These are phyloP conservation scores for Suhomyces atakaporum DNA, from an alignment of 1,139 yeast species.

Conservation along the genomic window DNA sequence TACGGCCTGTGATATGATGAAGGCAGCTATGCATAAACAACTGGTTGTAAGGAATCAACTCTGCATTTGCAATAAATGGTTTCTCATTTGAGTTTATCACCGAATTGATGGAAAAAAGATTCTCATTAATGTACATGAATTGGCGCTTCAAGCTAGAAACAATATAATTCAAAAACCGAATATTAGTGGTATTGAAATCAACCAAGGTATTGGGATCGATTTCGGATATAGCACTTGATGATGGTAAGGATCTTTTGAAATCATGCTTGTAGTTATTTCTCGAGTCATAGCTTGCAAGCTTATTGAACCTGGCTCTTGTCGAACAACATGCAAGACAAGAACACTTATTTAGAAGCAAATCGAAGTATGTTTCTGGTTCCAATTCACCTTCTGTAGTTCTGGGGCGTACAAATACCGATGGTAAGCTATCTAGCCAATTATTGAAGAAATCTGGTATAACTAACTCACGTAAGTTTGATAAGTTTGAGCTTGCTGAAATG, in stretches of 20 bases:
- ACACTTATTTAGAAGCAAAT: constrained; percentile 25
- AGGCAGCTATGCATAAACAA: constrained; percentile 13
- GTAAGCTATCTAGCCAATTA: constrained; percentile 24
- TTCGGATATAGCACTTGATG: constrained; percentile 3
- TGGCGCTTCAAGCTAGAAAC: constrained; percentile 25
- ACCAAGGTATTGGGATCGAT: constrained; percentile 8
- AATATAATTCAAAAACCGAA: constrained; percentile 23
- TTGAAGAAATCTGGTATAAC: constrained; percentile 30
- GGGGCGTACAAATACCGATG: constrained; percentile 12
- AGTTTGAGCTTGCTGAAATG: constrained; percentile 11
- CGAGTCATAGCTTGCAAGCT: constrained; percentile 21
- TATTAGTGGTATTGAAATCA: constrained; percentile 16
- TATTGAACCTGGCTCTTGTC: constrained; percentile 19
- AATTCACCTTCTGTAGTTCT: not conserved
- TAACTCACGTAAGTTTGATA: constrained; percentile 18
- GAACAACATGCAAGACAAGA: constrained; percentile 20
- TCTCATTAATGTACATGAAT: constrained; percentile 21
- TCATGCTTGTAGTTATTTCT: constrained; percentile 22
- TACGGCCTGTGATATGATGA: constrained; percentile 3
- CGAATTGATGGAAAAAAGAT: constrained; percentile 25
- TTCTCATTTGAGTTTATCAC: constrained; percentile 22
- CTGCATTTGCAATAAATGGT: constrained; percentile 16
- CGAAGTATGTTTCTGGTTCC: constrained; percentile 15
- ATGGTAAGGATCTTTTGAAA: constrained; percentile 14
- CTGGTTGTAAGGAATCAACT: constrained; percentile 9